Evolutionary conservation across 2,329 filamentous ascomycete species (phyloP), one percentile per base, ranked within the genome.

Genomic region (Fusarium proliferatum): DNA sequence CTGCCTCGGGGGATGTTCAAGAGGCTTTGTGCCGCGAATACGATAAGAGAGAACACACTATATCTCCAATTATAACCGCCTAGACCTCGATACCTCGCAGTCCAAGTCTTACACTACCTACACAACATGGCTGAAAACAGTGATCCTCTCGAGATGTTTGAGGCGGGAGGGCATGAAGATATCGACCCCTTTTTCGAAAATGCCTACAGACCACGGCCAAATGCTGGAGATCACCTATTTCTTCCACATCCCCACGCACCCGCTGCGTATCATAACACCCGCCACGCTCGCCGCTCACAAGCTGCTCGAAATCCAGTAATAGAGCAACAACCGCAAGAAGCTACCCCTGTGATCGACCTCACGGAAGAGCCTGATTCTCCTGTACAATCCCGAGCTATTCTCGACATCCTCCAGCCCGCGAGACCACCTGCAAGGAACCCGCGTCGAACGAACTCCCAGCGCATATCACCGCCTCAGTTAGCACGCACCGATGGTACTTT

Each of bases 331-430:
- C 28, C 23, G 16, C 69, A 69, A 43, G 56, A 64, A n/a, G 76
- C 61, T 28, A 58, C 80, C 10, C 72, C 81, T 23, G 79, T 88
- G 19, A 88, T 88, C 48, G 87, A 88, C 64, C 78, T 89, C 53
- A 88, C 87, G 1, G 82, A 81, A 15, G 86, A 88, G 71, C 85
- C 86, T 1, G 86, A 88, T 75, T 87, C 85, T 23, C 85, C 86
- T 10, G 68, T 76, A 12, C 74, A 83, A 52, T 80, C 82, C 72
- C 80, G 83, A 46, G 65, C 63, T 28, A 73, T 82, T 61, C 83
- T 78, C 30, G 68, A 64, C 30, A 69, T 70, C 53, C 34, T 38
- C 16, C 65, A 66, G 33, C 30, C 61, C 30, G 73, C 74, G 12
- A 76, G 80, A 34, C 67, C 61, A 19, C 39, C 61, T 36, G 70